Percentiles rank a stretch among this genome's conserved stretches.
These are phyloP conservation scores for Narthecium ossifragum DNA, from an alignment of 106 monocot genomes.

Conservation along the genomic window DNA sequence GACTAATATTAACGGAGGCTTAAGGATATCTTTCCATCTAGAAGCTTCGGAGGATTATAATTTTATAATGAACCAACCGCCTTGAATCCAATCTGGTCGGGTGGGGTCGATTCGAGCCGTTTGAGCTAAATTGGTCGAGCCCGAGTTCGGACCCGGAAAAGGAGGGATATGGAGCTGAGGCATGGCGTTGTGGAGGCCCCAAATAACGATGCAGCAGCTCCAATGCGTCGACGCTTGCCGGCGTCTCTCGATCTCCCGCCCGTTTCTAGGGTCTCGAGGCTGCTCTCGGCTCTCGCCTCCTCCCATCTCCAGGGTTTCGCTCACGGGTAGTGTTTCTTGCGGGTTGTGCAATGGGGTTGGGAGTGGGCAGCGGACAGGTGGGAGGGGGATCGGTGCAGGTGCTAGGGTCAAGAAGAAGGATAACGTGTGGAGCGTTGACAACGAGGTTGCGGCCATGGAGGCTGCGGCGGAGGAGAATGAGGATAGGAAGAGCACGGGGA, in stretches of 20 bases:
- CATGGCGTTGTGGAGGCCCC: no score
- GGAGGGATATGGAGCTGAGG: no score
- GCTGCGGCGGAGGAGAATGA: background rate
- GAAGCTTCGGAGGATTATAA: no score
- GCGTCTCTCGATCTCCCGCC: background rate
- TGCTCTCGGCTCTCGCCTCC: background rate
- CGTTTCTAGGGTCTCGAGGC: background rate
- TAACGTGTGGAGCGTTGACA: slow-evolving; percentile 85
- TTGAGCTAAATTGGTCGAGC: no score
- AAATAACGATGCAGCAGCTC: slow-evolving; percentile 1
- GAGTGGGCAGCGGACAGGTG: slow-evolving; percentile 1
- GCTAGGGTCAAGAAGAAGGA: slow-evolving; percentile 53
- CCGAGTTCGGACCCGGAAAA: no score
- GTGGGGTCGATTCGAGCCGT: no score
- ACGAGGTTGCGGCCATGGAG: slow-evolving; percentile 32
- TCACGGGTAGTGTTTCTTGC: slow-evolving; percentile 13
- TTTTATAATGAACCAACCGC: no score
- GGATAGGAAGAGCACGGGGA: background rate
- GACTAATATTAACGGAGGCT: no score
- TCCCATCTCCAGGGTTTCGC: slow-evolving; percentile 4
- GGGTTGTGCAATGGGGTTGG: no score
- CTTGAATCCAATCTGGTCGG: no score
- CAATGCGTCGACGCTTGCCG: slow-evolving; percentile 30
- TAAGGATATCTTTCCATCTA: no score
- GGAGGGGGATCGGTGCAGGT: slow-evolving; percentile 8